Conservation (phyloP, 257 asterid genomes). For the Fraxinus cuspidata region DNA sequence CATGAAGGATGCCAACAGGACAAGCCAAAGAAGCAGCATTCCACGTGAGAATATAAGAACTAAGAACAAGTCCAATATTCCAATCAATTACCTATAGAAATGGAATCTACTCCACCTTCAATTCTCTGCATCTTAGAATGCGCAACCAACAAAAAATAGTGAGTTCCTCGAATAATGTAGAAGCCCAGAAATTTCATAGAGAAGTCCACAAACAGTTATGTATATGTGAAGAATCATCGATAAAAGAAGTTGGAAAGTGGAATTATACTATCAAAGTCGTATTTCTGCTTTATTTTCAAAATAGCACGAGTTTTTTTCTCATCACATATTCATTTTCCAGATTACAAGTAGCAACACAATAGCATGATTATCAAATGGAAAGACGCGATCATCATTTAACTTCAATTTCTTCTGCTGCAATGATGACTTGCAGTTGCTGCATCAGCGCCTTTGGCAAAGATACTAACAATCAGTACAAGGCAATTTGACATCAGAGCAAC, state of each 20-base stretch:
- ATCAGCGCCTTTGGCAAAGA: conserved; percentile 46
- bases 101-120: conserved; percentile 64
- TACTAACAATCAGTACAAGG: conserved; percentile 21
- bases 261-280: neutral
- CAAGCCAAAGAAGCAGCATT: conserved; percentile 5
- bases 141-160: conserved; percentile 18
- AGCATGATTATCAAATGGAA: too few relatives aligned
- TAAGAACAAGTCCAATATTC: neutral
- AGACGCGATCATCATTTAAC: conserved; percentile 50
- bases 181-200: conserved; percentile 3
- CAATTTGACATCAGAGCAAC: conserved; percentile 18
- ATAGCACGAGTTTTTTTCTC: too few relatives aligned
- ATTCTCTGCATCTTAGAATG: conserved; percentile 75
- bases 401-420: conserved; percentile 77
- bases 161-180: conserved; percentile 10
- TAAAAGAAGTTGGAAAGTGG: neutral
- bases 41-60: conserved; percentile 20
- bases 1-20: conserved; percentile 5
- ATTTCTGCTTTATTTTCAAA: neutral
- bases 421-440: conserved; percentile 72
- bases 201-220: conserved; percentile 12
- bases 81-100: conserved; percentile 8
- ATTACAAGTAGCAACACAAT: too few relatives aligned
- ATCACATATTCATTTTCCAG: too few relatives aligned
- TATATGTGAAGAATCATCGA: conserved; percentile 15